phyloP scores from a whole-genome alignment of 495 filamentous ascomycete genomes.

The Platismatia glauca region DNA sequence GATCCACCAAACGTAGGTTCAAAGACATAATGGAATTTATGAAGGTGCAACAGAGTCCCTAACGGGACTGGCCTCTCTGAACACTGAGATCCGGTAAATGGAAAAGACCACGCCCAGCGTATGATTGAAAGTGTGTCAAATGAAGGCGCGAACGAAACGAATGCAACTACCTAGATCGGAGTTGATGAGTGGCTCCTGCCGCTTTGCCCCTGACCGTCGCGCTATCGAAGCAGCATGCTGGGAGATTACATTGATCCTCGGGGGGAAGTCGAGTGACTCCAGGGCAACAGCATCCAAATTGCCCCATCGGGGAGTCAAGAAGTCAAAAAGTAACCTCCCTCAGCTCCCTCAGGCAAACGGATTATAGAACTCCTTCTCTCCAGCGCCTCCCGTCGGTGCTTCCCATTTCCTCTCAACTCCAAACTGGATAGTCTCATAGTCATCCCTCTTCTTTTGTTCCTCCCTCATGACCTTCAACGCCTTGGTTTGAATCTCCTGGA shows the following conservation, averaged over 20 bases:
- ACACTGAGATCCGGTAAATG: neutral
- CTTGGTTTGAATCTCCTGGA: constrained; percentile 32
- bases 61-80: neutral
- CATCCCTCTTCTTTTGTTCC: constrained; percentile 23
- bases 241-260: neutral
- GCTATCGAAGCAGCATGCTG: neutral
- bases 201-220: neutral
- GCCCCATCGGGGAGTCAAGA: neutral
- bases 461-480: constrained; percentile 29
- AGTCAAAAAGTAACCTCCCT: neutral
- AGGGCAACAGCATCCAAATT: neutral
- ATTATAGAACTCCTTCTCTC: constrained; percentile 20
- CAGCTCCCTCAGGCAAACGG: constrained; percentile 10
- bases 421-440: constrained; percentile 25
- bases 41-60: neutral
- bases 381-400: constrained; percentile 4
- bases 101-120: neutral
- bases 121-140: neutral
- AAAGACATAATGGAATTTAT: neutral
- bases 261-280: neutral
- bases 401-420: constrained; percentile 22
- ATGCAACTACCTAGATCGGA: neutral
- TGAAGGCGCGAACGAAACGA: neutral
- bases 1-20: neutral
- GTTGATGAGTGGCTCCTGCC: neutral